A percentile compares a stretch with the other conserved stretches of the same genome.
Conservation (phyloP, 768 basidiomycete species). For the Lepiota subincarnata region DNA sequence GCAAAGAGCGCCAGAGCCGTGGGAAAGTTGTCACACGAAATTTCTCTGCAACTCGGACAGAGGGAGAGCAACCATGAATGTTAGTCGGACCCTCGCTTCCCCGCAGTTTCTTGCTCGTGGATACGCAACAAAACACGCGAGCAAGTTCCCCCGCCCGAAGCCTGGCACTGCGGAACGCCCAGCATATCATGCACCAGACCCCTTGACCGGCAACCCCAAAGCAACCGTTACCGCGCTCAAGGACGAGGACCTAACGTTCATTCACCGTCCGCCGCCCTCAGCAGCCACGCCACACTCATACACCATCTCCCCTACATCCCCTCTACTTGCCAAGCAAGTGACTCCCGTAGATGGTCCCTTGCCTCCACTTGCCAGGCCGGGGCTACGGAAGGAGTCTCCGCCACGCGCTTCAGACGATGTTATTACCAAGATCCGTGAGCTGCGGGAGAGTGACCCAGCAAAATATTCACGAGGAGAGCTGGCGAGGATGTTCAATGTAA, state of each 20-base stretch:
- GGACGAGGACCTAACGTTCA: conserved; percentile 65
- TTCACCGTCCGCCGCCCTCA: conserved; percentile 81
- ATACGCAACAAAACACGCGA: conserved; percentile 33
- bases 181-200: conserved; percentile 56
- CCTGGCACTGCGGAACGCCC: conserved; percentile 51
- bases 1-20: too few relatives aligned
- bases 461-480: conserved; percentile 60
- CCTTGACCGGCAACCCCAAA: conserved; percentile 47
- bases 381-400: conserved; percentile 27
- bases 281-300: conserved; percentile 71
- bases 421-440: conserved; percentile 51
- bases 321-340: conserved; percentile 49
- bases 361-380: conserved; percentile 47
- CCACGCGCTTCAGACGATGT: conserved; percentile 46
- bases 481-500: conserved; percentile 76
- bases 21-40: conserved; percentile 7
- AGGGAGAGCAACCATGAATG: conserved; percentile 8
- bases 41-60: neutral
- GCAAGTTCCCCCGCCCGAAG: conserved; percentile 41
- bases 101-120: conserved; percentile 27
- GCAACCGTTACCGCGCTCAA: conserved; percentile 46
- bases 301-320: conserved; percentile 65
- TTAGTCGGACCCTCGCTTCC: conserved; percentile 21
- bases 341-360: conserved; percentile 27
- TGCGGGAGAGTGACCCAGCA: conserved; percentile 54